phyloP scores from a whole-genome alignment of 2,329 filamentous ascomycete species.

The Neopestalotiopsis sp. region DNA sequence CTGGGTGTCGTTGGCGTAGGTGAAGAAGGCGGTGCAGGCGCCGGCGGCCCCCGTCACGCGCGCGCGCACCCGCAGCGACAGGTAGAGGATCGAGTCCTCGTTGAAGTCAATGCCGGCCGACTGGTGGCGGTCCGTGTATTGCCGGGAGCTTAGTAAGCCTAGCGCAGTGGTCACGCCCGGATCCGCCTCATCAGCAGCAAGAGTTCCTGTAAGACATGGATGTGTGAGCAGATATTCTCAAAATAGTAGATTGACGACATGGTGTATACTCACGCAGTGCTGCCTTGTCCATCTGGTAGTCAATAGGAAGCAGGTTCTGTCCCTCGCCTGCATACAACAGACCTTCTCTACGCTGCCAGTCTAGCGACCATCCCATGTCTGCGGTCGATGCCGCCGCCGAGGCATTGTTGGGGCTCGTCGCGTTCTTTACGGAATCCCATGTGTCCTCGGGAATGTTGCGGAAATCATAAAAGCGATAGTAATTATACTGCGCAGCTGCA shows the following conservation, averaged over 20 bases:
- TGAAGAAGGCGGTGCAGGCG: conserved; percentile 13
- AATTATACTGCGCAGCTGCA: conserved; percentile 9
- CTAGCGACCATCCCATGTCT: conserved; percentile 9
- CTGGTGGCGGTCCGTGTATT: not conserved
- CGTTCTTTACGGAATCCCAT: conserved; percentile 5
- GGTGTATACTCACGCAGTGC: not conserved
- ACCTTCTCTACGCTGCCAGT: conserved; percentile 7
- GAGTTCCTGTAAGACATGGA: not conserved
- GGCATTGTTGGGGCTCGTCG: conserved; percentile 7
- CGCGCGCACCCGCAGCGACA: conserved; percentile 11
- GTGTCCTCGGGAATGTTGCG: conserved; percentile 4
- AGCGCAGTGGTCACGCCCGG: not conserved
- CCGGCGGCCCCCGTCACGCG: conserved; percentile 6
- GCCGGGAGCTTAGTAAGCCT: not conserved
- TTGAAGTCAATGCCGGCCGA: conserved; percentile 13
- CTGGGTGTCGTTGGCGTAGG: conserved; percentile 12
- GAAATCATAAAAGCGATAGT: conserved; percentile 16
- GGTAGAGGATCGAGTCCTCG: conserved; percentile 10
- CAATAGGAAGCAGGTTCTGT: not conserved
- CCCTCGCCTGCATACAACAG: conserved; percentile 1
- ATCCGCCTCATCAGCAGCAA: conserved; percentile 4
- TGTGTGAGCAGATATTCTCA: not conserved
- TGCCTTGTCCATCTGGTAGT: conserved; percentile 6
- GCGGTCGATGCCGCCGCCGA: conserved; percentile 11
- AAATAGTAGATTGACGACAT: not conserved